Conservation (phyloP, 2,329 filamentous ascomycete species). For the Myriosclerotinia scirpicola region DNA sequence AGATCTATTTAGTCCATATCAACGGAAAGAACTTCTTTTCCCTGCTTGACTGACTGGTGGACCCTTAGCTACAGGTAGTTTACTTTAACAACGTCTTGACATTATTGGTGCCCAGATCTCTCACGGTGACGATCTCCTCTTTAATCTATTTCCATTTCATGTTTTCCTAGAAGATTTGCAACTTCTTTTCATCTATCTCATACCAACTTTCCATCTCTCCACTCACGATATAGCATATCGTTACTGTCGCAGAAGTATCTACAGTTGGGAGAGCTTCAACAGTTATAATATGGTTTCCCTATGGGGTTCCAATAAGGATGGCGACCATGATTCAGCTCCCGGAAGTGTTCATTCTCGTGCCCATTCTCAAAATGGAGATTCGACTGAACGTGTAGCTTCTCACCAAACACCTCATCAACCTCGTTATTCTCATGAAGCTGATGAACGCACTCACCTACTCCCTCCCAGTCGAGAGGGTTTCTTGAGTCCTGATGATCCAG, state of each 20-base stretch:
- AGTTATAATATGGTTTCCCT: slow-evolving; percentile 50
- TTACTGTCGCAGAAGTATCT: slow-evolving; percentile 5
- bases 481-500: slow-evolving; percentile 76
- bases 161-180: not conserved
- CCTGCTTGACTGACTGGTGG: not conserved
- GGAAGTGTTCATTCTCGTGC: slow-evolving; percentile 13
- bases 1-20: slow-evolving; percentile 9
- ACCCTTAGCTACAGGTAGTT: not conserved
- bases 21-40: slow-evolving; percentile 11
- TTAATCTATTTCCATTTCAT: not conserved
- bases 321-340: slow-evolving; percentile 39
- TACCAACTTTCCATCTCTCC: not conserved
- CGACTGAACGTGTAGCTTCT: slow-evolving; percentile 26
- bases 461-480: slow-evolving; percentile 47
- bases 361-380: slow-evolving; percentile 31
- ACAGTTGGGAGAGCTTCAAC: slow-evolving; percentile 4
- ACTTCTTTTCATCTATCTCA: not conserved
- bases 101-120: slow-evolving; percentile 10
- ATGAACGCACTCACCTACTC: slow-evolving; percentile 53
- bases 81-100: not conserved
- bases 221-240: slow-evolving; percentile 4
- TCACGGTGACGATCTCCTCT: slow-evolving; percentile 11
- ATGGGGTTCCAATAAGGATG: slow-evolving; percentile 54
- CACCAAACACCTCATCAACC: slow-evolving; percentile 27
- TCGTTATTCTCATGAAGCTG: slow-evolving; percentile 46